These are phyloP conservation scores for Cladosporium phlei DNA, from an alignment of 2,329 filamentous ascomycete species.

Conservation along the genomic window DNA sequence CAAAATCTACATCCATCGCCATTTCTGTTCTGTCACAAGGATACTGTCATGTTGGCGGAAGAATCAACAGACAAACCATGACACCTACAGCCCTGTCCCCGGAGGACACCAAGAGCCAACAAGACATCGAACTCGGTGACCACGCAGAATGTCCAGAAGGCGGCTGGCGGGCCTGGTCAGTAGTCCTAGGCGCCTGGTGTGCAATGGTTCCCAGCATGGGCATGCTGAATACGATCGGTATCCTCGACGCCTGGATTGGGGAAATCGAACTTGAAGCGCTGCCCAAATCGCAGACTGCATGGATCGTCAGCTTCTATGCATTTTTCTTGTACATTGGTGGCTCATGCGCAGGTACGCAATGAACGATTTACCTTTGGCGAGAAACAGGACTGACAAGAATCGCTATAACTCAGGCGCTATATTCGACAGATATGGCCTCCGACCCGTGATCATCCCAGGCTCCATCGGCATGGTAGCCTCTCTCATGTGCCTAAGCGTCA, in stretches of 20 bases:
- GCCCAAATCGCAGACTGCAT: neutral
- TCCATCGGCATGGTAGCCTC: constrained; percentile 2
- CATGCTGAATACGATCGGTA: constrained; percentile 1
- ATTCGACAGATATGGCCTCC: constrained; percentile 5
- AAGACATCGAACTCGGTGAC: no score
- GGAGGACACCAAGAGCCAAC: no score
- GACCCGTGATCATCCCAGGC: constrained; percentile 1
- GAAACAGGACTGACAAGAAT: neutral
- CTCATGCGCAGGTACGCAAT: neutral
- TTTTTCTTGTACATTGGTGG: constrained; percentile 4
- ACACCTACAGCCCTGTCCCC: no score
- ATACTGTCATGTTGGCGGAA: no score
- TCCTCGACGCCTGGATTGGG: constrained; percentile 3
- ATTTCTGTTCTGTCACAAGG: no score
- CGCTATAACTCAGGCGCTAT: neutral
- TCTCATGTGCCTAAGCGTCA: constrained; percentile 4
- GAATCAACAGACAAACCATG: no score
- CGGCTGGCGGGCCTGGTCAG: constrained; percentile 3
- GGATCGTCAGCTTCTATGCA: constrained; percentile 2
- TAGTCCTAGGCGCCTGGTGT: constrained; percentile 8
- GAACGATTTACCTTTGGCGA: no score
- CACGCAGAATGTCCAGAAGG: neutral
- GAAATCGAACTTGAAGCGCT: neutral
- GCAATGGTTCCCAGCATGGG: constrained; percentile 9
- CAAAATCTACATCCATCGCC: no score